Evolutionary conservation across 345 rosid species (phyloP).

Genomic region (Passiflora organensis): DNA sequence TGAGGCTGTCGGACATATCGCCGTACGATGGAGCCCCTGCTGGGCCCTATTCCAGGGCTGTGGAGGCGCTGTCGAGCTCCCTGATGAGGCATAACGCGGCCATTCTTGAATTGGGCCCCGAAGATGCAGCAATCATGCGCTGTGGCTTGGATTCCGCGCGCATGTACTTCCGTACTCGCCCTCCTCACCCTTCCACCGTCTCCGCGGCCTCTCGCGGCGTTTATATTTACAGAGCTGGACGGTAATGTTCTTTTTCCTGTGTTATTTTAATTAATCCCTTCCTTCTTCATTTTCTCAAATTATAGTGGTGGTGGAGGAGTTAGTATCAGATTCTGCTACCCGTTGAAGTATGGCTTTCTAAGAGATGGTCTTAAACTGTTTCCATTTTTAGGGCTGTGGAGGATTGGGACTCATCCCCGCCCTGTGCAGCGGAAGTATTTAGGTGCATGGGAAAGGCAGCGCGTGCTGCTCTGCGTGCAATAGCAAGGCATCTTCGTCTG

Average conservation of each 20-base stretch:
- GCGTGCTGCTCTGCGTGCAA: conserved; percentile 74
- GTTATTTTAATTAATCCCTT: too few relatives aligned
- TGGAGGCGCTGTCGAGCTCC: conserved; percentile 79
- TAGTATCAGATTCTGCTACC: background rate
- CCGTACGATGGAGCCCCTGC: conserved; percentile 78
- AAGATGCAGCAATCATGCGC: conserved; percentile 63
- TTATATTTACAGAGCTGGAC: conserved; percentile 85
- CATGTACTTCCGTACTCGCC: conserved; percentile 60
- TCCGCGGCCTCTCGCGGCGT: conserved; percentile 39
- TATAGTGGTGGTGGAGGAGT: background rate
- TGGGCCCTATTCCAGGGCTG: conserved; percentile 56
- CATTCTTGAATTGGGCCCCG: conserved; percentile 69
- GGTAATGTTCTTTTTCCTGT: conserved; percentile 31
- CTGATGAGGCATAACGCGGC: conserved; percentile 78
- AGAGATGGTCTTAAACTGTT: too few relatives aligned
- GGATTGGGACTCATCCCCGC: conserved; percentile 90
- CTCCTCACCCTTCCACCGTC: conserved; percentile 27
- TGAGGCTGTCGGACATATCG: conserved; percentile 60
- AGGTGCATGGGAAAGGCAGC: conserved; percentile 95
- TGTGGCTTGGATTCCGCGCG: conserved; percentile 84
- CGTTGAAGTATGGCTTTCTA: background rate
- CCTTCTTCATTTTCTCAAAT: background rate
- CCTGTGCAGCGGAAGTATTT: conserved; percentile 89
- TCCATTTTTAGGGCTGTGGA: conserved; percentile 58
- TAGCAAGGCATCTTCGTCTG: conserved; percentile 90